Evolutionary conservation across 225 moss, liverwort and hornwort species (phyloP).

Genomic region (Bryoerythrophyllum caledonicum): DNA sequence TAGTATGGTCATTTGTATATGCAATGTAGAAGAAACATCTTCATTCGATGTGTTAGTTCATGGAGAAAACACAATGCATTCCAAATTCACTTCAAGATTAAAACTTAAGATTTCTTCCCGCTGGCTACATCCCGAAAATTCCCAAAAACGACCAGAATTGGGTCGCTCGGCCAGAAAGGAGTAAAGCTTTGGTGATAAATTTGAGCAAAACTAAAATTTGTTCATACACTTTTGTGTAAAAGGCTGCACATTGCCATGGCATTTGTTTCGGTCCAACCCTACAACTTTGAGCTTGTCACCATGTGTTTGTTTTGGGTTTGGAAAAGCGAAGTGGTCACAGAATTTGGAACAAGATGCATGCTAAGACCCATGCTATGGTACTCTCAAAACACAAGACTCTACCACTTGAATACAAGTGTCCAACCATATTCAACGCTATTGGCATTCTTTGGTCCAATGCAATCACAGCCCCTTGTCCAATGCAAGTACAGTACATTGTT

Average conservation of each 20-base stretch:
- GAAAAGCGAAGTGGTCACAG: not conserved
- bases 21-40: too few relatives aligned
- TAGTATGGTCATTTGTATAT: too few relatives aligned
- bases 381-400: not conserved
- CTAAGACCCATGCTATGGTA: not conserved
- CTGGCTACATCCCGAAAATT: too few relatives aligned
- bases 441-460: not conserved
- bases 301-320: not conserved
- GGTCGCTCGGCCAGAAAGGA: too few relatives aligned
- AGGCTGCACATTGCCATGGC: not conserved
- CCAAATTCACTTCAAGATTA: too few relatives aligned
- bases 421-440: not conserved
- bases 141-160: too few relatives aligned
- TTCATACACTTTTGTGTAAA: not conserved
- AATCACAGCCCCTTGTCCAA: not conserved
- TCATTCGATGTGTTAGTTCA: too few relatives aligned
- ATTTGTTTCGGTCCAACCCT: not conserved
- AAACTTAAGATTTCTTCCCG: too few relatives aligned
- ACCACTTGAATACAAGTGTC: not conserved
- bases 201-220: not conserved
- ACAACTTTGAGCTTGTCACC: not conserved
- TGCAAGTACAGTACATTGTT: not conserved
- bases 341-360: not conserved
- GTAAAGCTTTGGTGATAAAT: not conserved
- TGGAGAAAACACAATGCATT: too few relatives aligned